Evolutionary conservation across 2,329 filamentous ascomycete species (phyloP).

Genomic region (Stagonosporopsis chrysanthemi): DNA sequence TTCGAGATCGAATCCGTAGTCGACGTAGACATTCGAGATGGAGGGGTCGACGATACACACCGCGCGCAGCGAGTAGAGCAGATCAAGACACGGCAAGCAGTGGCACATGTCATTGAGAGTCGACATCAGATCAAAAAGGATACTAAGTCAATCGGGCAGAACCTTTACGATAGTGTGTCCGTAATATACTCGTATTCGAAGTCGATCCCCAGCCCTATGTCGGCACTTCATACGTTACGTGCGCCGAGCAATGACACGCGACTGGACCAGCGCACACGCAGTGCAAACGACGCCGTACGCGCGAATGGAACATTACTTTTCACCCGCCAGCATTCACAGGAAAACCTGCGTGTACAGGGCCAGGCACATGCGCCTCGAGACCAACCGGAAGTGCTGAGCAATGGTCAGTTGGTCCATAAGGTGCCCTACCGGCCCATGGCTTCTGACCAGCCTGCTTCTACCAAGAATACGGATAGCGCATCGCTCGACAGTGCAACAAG

Average conservation of each 20-base stretch:
- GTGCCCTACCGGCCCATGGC: slow-evolving; percentile 31
- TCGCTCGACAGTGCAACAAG: slow-evolving; percentile 18
- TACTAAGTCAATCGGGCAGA: slow-evolving; percentile 68
- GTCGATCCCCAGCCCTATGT: slow-evolving; percentile 36
- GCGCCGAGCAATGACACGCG: slow-evolving; percentile 1
- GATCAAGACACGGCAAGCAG: slow-evolving; percentile 3
- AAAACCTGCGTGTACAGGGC: slow-evolving; percentile 1
- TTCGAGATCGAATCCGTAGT: slow-evolving; percentile 32
- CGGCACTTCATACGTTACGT: slow-evolving; percentile 35
- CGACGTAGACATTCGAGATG: slow-evolving; percentile 2
- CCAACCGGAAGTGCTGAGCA: slow-evolving; percentile 25
- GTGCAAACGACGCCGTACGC: slow-evolving; percentile 22
- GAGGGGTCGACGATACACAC: not conserved
- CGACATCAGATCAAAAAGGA: slow-evolving; percentile 57
- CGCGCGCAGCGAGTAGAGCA: not conserved
- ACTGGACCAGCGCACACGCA: not conserved
- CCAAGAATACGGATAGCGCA: slow-evolving; percentile 4
- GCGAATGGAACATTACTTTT: slow-evolving; percentile 15
- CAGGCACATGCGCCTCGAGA: slow-evolving; percentile 19
- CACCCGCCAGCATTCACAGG: slow-evolving; percentile 23
- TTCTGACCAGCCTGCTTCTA: slow-evolving; percentile 10
- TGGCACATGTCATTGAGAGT: slow-evolving; percentile 29
- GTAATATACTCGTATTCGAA: slow-evolving; percentile 47
- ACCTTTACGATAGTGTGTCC: slow-evolving; percentile 56
- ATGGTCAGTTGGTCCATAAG: slow-evolving; percentile 40